phyloP scores from a whole-genome alignment of 805 yeast genomes.

The Alloascoidea africana region DNA sequence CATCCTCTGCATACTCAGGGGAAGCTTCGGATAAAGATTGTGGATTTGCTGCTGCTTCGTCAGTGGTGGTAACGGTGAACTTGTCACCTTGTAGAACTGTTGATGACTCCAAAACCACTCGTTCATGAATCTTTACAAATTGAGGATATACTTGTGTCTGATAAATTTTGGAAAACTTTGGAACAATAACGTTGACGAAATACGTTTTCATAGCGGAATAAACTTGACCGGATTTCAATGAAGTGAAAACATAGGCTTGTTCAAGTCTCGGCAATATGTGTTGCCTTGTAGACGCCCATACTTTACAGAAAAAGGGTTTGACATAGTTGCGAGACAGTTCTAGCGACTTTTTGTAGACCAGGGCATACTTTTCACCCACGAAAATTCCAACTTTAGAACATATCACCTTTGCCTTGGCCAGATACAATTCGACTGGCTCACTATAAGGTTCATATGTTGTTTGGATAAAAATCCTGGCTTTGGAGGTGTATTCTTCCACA shows the following conservation, averaged over 20 bases:
- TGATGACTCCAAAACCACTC: too few relatives aligned
- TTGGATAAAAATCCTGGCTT: not conserved
- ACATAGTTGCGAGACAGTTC: not conserved
- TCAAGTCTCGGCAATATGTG: not conserved
- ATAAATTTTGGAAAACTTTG: constrained; percentile 9
- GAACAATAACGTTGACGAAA: constrained; percentile 6
- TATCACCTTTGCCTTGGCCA: not conserved
- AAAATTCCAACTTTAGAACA: too few relatives aligned
- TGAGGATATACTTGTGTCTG: constrained; percentile 12
- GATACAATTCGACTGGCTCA: not conserved
- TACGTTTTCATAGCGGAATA: not conserved
- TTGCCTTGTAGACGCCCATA: too few relatives aligned
- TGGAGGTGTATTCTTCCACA: not conserved
- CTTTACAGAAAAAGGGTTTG: not conserved
- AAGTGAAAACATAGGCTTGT: not conserved
- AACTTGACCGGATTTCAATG: not conserved
- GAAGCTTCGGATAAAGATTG: too few relatives aligned
- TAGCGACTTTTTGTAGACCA: not conserved
- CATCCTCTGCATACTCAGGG: too few relatives aligned
- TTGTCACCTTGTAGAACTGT: too few relatives aligned
- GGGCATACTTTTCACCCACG: too few relatives aligned
- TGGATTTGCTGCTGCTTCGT: not conserved
- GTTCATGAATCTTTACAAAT: constrained; percentile 10
- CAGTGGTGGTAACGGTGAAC: too few relatives aligned
- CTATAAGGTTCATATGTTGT: not conserved